Conservation (phyloP, 495 filamentous ascomycete genomes). For the Clohesyomyces aquaticus region DNA sequence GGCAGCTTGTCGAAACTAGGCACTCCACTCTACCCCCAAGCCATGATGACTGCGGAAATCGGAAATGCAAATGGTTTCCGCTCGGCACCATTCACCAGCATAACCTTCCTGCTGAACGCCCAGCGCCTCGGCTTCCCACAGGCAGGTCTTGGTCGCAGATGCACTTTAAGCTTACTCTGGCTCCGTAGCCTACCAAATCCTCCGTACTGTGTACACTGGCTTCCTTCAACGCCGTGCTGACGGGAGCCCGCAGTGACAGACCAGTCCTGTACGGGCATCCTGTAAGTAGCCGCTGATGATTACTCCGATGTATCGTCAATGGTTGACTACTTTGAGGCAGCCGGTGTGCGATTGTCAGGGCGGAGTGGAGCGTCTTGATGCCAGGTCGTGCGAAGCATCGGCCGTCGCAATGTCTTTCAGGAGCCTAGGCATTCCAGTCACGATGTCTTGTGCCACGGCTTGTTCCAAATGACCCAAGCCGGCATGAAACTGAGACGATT, state of each 20-base stretch:
- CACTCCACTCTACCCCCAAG: not conserved
- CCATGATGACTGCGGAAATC: not conserved
- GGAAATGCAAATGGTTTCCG: constrained; percentile 23
- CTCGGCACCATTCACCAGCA: constrained; percentile 34
- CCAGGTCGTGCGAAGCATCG: not conserved
- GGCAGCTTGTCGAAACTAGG: not conserved
- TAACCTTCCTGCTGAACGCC: not conserved
- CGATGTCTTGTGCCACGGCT: not conserved
- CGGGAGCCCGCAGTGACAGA: no score
- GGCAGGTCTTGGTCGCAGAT: constrained; percentile 26
- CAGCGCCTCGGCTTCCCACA: constrained; percentile 17
- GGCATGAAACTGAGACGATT: not conserved
- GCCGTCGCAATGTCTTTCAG: not conserved
- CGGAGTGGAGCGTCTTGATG: constrained; percentile 8
- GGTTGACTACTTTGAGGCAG: constrained; percentile 3
- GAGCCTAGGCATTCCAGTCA: not conserved
- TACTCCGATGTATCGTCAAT: no score
- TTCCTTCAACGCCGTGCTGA: no score
- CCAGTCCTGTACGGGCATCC: no score
- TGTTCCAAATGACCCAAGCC: not conserved
- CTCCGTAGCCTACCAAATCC: no score
- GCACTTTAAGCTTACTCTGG: constrained; percentile 39
- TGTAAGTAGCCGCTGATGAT: not conserved
- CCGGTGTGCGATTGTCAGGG: not conserved
- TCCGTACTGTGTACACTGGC: no score